Evolutionary conservation across 768 basidiomycete species (phyloP), one percentile per base, ranked within the genome.

Genomic region (Lactarius deliciosus): DNA sequence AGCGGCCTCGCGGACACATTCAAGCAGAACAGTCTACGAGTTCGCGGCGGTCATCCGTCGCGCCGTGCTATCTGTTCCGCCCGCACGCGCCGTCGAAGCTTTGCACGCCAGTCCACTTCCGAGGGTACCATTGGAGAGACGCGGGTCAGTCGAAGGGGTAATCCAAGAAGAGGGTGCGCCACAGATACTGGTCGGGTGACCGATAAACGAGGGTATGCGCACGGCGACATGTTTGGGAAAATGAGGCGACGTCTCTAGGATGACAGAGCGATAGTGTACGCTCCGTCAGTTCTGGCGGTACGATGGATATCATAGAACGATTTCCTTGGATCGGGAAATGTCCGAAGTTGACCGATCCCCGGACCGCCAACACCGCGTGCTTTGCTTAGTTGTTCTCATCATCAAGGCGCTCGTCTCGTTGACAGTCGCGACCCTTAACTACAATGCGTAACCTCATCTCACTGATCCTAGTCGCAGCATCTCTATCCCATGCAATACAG

Each of bases 91-190:
- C 64, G 68, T 64, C 63, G 64, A 5, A 69, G 68, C 47, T 63
- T 60, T 30, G 58, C 22, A 38, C 64, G 15, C 68, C 68, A 70
- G 45, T 68, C 64, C 20, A 63, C 61, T 8, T 55, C 41, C 62
- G 60, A 9, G 6, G 47, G 18, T 28, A n/a, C n/a, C 40, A 30
- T 54, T 69, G 60, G 50, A 66, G 58, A 25, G 69, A 66, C 84
- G 79, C n/a, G 88, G 87, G 71, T 88, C 84, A n/a, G 72, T 92
- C 91, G 74, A 90, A 91, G 7, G 82, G 80, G 57, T 76, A 75
- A 9, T 66, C 64, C 45, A 88, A 81, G 75, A 87, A 90, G 60
- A 91, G 78, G 61, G 83, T 78, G 61, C 86, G 85, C 89, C 89
- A 92, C 47, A 92, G 80, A 72, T 85, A 83, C 57, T 83, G 81